phyloP scores from a whole-genome alignment of 1,284 basidiomycete genomes.

The Ustilago trichophora region DNA sequence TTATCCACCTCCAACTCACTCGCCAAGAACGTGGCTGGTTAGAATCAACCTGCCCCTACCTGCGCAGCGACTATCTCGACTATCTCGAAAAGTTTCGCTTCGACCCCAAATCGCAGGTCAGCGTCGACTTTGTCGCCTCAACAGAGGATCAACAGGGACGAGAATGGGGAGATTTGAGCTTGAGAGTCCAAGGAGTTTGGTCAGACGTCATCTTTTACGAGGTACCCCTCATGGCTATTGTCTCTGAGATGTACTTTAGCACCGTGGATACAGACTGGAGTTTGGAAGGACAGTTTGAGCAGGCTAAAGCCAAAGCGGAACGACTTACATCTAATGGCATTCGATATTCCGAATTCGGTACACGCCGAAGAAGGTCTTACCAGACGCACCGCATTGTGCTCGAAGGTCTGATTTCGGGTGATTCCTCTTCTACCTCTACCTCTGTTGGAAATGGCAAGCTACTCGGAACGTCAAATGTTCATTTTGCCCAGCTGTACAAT shows the following conservation, averaged over 20 bases:
- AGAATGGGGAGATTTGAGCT: conserved; percentile 75
- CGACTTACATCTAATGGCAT: conserved; percentile 77
- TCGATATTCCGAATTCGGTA: conserved; percentile 90
- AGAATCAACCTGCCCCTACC: conserved; percentile 77
- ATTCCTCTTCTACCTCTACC: conserved; percentile 1
- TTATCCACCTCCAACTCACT: conserved; percentile 75
- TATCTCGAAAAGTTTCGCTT: conserved; percentile 79
- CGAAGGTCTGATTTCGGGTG: conserved; percentile 75
- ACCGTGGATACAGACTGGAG: conserved; percentile 82
- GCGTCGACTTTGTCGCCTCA: conserved; percentile 77
- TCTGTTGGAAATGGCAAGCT: too few species aligned
- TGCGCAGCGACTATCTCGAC: conserved; percentile 78
- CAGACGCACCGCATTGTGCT: conserved; percentile 82
- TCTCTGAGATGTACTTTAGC: conserved; percentile 80
- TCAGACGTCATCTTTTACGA: conserved; percentile 92
- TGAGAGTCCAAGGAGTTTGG: conserved; percentile 83
- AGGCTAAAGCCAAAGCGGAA: conserved; percentile 77
- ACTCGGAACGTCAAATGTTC: conserved; percentile 69
- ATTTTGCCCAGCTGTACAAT: conserved; percentile 54
- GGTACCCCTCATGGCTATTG: conserved; percentile 88
- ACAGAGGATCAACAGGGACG: neutral
- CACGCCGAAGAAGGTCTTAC: conserved; percentile 83
- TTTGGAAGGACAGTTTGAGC: conserved; percentile 77
- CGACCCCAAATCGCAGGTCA: conserved; percentile 80
- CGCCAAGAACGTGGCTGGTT: conserved; percentile 78